Conservation (phyloP, 2,329 filamentous ascomycete genomes). For the Cladosporium phlei region DNA sequence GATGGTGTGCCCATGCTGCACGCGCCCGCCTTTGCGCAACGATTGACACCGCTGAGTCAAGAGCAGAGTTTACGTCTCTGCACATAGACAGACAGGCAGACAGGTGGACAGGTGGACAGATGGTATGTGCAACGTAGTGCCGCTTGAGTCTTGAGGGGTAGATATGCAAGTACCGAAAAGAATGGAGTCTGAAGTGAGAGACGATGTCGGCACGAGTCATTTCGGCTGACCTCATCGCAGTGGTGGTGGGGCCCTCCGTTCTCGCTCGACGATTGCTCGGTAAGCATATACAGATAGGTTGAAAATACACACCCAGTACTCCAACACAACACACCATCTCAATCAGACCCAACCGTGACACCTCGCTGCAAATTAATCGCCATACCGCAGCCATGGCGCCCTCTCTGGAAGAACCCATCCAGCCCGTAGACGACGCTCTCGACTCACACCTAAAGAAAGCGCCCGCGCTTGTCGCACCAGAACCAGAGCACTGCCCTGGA, state of each 20-base stretch:
- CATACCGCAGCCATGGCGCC: conserved; percentile 64
- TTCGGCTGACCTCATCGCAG: conserved; percentile 1
- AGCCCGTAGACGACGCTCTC: conserved; percentile 54
- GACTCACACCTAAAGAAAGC: conserved; percentile 70
- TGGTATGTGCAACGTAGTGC: too few relatives aligned
- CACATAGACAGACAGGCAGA: too few relatives aligned
- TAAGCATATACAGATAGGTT: too few relatives aligned
- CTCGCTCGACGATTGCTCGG: conserved; percentile 10
- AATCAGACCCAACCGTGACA: too few relatives aligned
- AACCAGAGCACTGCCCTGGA: conserved; percentile 92
- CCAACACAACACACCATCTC: too few relatives aligned
- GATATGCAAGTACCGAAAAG: conserved; percentile 70
- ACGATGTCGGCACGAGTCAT: background rate
- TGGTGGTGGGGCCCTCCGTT: conserved; percentile 13
- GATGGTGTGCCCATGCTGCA: conserved; percentile 77
- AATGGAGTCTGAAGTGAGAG: conserved; percentile 42
- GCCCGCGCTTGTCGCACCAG: conserved; percentile 83
- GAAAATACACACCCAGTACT: background rate
- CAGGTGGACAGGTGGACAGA: too few relatives aligned
- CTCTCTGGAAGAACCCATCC: conserved; percentile 65
- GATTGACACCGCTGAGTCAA: conserved; percentile 70
- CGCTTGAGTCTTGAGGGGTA: too few relatives aligned
- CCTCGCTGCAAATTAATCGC: too few relatives aligned
- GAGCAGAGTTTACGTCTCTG: conserved; percentile 84
- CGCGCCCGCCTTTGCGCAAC: conserved; percentile 71